Base-by-base conservation (phyloP, 768 basidiomycete genomes). In the Naganishia antarctica region DNA sequence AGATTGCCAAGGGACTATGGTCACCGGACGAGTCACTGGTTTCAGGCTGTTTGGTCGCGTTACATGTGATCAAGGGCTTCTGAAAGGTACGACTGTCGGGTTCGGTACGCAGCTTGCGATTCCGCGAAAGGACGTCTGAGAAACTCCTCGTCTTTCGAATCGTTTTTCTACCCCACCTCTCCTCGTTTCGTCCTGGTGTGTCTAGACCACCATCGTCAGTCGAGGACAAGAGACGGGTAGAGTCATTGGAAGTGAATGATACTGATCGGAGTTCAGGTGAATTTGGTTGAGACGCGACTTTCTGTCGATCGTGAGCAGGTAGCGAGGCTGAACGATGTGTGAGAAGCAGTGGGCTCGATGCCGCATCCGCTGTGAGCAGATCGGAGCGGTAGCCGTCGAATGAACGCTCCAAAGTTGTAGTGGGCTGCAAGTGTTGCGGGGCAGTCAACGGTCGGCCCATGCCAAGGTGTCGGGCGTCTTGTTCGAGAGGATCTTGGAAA, bases 141-240 rank as follows among this genome's bases (percentile, higher is more conserved):
- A 57, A 57, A 26, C 53, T 57, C 37, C 53, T 57, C 8, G 53
- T 57, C n/a, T 57, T 57, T 18, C 53, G 53, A 26, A 57, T 57
- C 21, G 31, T 37, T 18, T 57, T 57, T n/a, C 26, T 40, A 21
- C 32, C 34, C 2, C 15, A 16, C 25, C 5, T 5, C 9, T 21
- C 9, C 21, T 40, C 7, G 13, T n/a, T 25, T 12, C 34, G 53
- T 3, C 37, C n/a, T 40, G 37, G 32, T 23, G 16, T 12, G 26
- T 37, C 21, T 9, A 25, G 18, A 21, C 34, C 21, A 18, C 21
- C 40, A 25, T 40, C 53, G 23, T 57, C 53, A 2, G 34, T 34
- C 11, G 31, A 40, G 3, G 23, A 25, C 6, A 26, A 40, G 15
- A n/a, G 31, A 37, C 32, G 53, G 8, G 12, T 40, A 18, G 9